These are phyloP conservation scores for Eurotiales sp. DNA, from an alignment of 2,329 filamentous ascomycete species.

Conservation along the genomic window DNA sequence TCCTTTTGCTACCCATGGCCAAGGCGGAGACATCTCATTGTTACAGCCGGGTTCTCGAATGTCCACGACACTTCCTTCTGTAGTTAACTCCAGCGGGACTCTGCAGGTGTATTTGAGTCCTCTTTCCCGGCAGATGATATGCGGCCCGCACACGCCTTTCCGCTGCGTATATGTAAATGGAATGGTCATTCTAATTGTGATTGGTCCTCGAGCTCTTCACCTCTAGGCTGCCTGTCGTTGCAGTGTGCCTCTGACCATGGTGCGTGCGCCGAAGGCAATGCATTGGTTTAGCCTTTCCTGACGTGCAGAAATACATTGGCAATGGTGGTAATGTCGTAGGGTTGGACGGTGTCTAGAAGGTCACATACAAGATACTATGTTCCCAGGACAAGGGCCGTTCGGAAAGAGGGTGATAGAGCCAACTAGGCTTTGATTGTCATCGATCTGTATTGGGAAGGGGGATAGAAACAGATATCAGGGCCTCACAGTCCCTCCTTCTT, in stretches of 20 bases:
- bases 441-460: conserved; percentile 9
- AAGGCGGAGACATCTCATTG: conserved; percentile 1
- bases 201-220: conserved; percentile 2
- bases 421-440: conserved; percentile 5
- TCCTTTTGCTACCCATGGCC: conserved; percentile 1
- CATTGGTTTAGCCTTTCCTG: conserved; percentile 10
- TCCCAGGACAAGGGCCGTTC: conserved; percentile 13
- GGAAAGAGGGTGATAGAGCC: conserved; percentile 3
- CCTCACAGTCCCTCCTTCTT: conserved; percentile 9
- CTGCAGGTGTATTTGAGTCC: conserved; percentile 2
- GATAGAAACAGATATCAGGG: conserved; percentile 26
- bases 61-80: conserved; percentile 16
- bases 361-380: conserved; percentile 14
- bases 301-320: conserved; percentile 22
- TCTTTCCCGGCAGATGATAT: conserved; percentile 17
- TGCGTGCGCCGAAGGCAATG: conserved; percentile 11
- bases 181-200: conserved; percentile 1
- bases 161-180: conserved; percentile 18
- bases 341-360: conserved; percentile 23
- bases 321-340: conserved; percentile 17
- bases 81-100: conserved; percentile 10
- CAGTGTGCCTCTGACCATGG: conserved; percentile 6
- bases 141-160: conserved; percentile 7
- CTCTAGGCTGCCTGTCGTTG: conserved; percentile 6
- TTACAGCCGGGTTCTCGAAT: conserved; percentile 18